Evolutionary conservation across 2,329 filamentous ascomycete species (phyloP), one percentile per base, ranked within the genome.

Genomic region (Botrytis fabae): DNA sequence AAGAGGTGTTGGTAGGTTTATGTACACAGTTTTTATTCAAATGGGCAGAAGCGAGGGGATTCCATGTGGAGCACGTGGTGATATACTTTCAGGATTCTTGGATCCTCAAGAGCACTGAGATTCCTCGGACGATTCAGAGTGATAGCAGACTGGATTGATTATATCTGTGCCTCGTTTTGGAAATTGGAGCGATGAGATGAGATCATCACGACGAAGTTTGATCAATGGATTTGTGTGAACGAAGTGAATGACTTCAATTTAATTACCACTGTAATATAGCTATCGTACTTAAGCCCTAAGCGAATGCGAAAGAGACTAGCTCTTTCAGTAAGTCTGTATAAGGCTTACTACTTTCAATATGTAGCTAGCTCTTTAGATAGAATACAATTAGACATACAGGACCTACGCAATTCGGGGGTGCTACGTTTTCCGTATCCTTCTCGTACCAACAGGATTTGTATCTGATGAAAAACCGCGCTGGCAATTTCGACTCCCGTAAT

Each of bases 1-100:
- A 2, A 0, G 0, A 0, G 0, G 3, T 4, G 22, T 51, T 51
- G 14, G 10, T 51, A 22, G 4, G 10, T 6, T 14, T n/a, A 51
- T 51, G 4, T n/a, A n/a, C 22, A n/a, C 4, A 14, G 9, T 51
- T 0, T 2, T 0, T 0, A n/a, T 14, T 10, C 4, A 51, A 6
- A 6, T 51, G 48, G 10, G 4, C 25, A 22, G 48, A 51, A 51
- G 46, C 46, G 46, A 51, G 22, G 48, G 4, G 1, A 51, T 14
- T n/a, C 12, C 25, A 2, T 10, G 1, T n/a, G 48, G 25, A 14
- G 9, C 48, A 51, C 48, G 48, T 51, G 48, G n/a, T 25, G 48
- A 51, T 25, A 4, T 9, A n/a, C 14, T 22, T 4, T n/a, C 25
- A 12, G 25, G 25, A n/a, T 25, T 14, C 22, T 22, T n/a, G 9